phyloP scores from a whole-genome alignment of 345 rosid species.

The Isatis tinctoria region DNA sequence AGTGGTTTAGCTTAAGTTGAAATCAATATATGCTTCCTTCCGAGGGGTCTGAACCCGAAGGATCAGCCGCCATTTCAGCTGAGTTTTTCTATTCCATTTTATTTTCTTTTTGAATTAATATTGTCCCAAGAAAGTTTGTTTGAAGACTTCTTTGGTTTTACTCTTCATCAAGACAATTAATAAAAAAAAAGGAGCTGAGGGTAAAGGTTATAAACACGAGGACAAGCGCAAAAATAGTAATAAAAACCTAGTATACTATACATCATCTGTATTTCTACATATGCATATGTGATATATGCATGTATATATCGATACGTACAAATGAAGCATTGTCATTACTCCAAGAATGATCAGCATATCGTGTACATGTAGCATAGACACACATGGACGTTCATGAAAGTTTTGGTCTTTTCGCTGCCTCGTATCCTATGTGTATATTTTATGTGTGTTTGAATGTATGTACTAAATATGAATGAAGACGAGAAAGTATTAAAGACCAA shows the following conservation, averaged over 20 bases:
- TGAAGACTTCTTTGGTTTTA: conserved; percentile 14
- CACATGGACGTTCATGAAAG: not conserved
- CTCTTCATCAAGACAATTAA: not conserved
- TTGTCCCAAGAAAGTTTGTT: conserved; percentile 34
- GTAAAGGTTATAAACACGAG: conserved; percentile 25
- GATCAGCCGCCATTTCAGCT: conserved; percentile 91
- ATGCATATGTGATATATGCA: not conserved
- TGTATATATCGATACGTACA: not conserved
- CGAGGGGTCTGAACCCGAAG: conserved; percentile 85
- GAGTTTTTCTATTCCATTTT: conserved; percentile 29
- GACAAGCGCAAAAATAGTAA: not conserved
- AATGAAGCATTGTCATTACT: not conserved
- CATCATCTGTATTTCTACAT: not conserved
- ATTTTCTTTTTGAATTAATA: conserved; percentile 33
- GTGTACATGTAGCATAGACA: conserved; percentile 6
- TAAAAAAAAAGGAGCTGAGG: conserved; percentile 1
- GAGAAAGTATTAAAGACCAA: not conserved
- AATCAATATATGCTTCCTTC: conserved; percentile 69
- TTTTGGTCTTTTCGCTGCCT: not conserved
- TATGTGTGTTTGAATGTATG: not conserved
- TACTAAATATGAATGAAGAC: not conserved
- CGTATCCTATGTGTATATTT: not conserved
- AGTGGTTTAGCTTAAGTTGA: conserved; percentile 39
- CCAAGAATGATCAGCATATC: not conserved
- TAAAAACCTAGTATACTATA: not conserved